Conservation (phyloP, 495 filamentous ascomycete species). For the Daldinia concentrica region DNA sequence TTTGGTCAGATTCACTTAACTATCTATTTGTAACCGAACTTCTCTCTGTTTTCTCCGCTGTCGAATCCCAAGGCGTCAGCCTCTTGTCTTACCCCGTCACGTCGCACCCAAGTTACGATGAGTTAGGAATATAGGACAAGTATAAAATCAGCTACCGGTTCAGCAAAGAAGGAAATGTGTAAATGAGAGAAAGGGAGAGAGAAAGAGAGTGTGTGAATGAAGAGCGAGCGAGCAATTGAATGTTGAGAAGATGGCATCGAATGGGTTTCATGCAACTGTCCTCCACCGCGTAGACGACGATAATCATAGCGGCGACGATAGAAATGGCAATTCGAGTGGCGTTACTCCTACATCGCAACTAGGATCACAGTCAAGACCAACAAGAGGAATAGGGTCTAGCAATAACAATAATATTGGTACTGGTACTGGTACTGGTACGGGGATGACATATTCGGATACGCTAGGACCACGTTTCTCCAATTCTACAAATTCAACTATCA, state of each 20-base stretch:
- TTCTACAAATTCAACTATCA: slow-evolving; percentile 35
- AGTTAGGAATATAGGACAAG: slow-evolving; percentile 36
- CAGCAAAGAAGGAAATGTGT: slow-evolving; percentile 23
- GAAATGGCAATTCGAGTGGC: slow-evolving; percentile 11
- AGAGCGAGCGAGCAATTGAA: slow-evolving; percentile 9
- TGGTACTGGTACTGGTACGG: not conserved
- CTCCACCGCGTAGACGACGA: slow-evolving; percentile 55
- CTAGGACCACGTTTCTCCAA: slow-evolving; percentile 47
- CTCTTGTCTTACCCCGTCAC: slow-evolving; percentile 18
- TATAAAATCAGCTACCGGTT: slow-evolving; percentile 19
- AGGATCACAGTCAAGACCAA: slow-evolving; percentile 29
- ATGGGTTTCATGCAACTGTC: slow-evolving; percentile 57
- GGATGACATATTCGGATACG: slow-evolving; percentile 38
- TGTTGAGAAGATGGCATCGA: slow-evolving; percentile 48
- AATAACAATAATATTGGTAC: slow-evolving; percentile 13
- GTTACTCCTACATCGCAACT: slow-evolving; percentile 20
- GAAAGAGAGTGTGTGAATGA: not conserved
- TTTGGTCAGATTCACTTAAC: not conserved
- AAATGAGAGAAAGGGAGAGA: not conserved
- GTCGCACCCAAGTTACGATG: slow-evolving; percentile 35
- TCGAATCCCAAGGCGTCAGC: slow-evolving; percentile 7
- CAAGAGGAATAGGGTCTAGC: slow-evolving; percentile 30
- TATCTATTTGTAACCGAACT: slow-evolving; percentile 1
- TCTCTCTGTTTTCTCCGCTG: not conserved
- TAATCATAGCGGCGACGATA: slow-evolving; percentile 50